These are phyloP conservation scores for Rhododendron williamsianum DNA, from an alignment of 148 eudicot species.

Conservation along the genomic window DNA sequence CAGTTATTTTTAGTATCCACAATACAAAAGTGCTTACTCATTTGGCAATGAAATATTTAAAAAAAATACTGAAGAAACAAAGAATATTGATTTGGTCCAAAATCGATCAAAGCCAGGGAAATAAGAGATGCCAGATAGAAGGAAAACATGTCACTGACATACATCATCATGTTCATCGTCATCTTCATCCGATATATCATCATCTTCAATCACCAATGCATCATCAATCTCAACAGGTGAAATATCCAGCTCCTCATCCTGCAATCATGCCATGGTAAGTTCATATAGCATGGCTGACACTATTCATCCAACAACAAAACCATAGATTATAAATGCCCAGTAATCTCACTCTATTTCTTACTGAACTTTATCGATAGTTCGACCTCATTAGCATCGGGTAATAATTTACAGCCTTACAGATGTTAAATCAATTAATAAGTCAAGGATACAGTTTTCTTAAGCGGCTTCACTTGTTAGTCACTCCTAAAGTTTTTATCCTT, in stretches of 20 bases:
- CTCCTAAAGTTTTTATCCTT: not conserved
- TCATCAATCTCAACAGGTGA: constrained; percentile 91
- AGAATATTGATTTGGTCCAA: not conserved
- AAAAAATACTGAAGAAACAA: not conserved
- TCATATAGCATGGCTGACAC: not conserved
- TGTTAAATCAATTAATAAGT: not conserved
- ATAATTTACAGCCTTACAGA: not conserved
- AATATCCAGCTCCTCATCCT: constrained; percentile 93
- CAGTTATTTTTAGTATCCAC: not conserved
- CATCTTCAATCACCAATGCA: constrained; percentile 88
- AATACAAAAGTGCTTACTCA: not conserved
- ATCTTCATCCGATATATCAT: constrained; percentile 84
- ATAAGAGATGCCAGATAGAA: not conserved
- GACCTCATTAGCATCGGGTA: not conserved
- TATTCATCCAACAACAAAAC: not conserved
- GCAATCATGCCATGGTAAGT: constrained; percentile 14
- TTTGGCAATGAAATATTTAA: not conserved
- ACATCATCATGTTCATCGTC: constrained; percentile 95
- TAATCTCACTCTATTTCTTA: not conserved
- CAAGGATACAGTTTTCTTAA: not conserved
- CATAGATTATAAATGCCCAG: not conserved
- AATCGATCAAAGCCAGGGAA: not conserved
- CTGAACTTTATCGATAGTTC: not conserved
- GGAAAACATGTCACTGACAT: constrained; percentile 19
- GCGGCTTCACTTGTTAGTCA: not conserved